Evolutionary conservation across 306 rosid species (phyloP), one percentile per base, ranked within the genome.

Genomic region (Begonia masoniana): DNA sequence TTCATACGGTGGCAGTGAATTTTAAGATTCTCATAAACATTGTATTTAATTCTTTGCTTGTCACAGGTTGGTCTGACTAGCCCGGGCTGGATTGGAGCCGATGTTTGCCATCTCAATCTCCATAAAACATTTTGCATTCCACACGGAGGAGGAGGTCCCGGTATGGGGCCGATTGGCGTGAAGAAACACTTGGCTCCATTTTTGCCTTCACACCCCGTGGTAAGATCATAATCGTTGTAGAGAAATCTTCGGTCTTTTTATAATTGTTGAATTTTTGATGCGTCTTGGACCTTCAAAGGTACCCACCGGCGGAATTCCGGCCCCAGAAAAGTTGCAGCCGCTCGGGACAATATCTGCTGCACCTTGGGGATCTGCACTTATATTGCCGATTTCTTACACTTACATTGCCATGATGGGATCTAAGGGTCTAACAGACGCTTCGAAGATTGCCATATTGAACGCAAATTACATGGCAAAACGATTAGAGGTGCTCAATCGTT

Each of bases 161-260:
- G 99, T 45, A 92, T 92, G 99, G 99, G 99, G 74, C 99, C 99
- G 47, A 92, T 92, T 74, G 99, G 99, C 81, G 99, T 92, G 63
- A 92, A 92, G 89, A 74, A 87, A 57, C 99, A 92, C 85, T 76
- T 92, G 73, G 99, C 99, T 24, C 99, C 99, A 49, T 92, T 75
- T 68, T 79, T 92, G 75, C 99, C 99, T 19, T 92, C 99, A 8
- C 99, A 92, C 74, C 99, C 99, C 23, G 99, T 92, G 96, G 99
- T 92, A 66, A 63, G 42, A 19, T 31, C 8, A 6, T 31, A 31
- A 6, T 6, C 39, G 9, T 5, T 31, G 39, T 31, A 31, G 39
- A 31, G 39, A 31, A 31, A 31, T 31, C 9, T 31, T 7, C 0
- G 39, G 3, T 26, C 52, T 41, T 26, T 56, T 63, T 61, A 21